phyloP scores from a whole-genome alignment of 2,329 filamentous ascomycete genomes.

The Cladorrhinum sp. region DNA sequence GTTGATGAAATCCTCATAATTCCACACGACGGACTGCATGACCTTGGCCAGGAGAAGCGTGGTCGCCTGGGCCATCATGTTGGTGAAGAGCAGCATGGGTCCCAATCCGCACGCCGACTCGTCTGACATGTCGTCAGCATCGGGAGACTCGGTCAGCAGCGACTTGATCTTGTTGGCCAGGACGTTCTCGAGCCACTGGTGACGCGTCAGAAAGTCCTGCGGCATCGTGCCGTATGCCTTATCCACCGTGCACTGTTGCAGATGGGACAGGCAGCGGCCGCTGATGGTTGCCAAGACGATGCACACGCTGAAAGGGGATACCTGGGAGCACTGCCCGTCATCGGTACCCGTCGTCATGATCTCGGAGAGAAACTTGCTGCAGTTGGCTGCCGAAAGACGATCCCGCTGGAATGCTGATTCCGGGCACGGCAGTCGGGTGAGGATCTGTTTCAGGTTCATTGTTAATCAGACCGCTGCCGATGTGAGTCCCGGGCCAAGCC shows the following conservation, averaged over 20 bases:
- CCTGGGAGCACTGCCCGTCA: conserved; percentile 11
- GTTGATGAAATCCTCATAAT: no score
- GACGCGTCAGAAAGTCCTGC: conserved; percentile 12
- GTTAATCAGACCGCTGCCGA: no score
- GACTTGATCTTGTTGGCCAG: no score
- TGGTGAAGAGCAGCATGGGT: conserved; percentile 16
- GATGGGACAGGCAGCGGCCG: conserved; percentile 8
- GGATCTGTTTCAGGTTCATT: no score
- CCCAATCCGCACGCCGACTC: conserved; percentile 6
- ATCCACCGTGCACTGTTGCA: conserved; percentile 6
- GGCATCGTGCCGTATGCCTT: not conserved
- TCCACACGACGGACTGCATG: not conserved
- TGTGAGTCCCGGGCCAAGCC: no score
- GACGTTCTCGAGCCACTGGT: conserved; percentile 7
- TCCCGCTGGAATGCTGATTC: conserved; percentile 37
- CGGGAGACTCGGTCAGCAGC: conserved; percentile 2
- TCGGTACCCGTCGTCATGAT: conserved; percentile 26
- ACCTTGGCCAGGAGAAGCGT: conserved; percentile 10
- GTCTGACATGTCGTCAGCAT: conserved; percentile 8
- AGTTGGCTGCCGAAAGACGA: conserved; percentile 20
- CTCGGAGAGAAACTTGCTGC: conserved; percentile 31
- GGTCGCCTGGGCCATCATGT: conserved; percentile 16
- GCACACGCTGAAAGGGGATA: conserved; percentile 34
- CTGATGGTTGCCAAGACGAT: conserved; percentile 33
- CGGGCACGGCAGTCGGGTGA: conserved; percentile 35